Evolutionary conservation across 495 filamentous ascomycete genomes (phyloP), one percentile per base, ranked within the genome.

Genomic region (Chaetomium tenue): DNA sequence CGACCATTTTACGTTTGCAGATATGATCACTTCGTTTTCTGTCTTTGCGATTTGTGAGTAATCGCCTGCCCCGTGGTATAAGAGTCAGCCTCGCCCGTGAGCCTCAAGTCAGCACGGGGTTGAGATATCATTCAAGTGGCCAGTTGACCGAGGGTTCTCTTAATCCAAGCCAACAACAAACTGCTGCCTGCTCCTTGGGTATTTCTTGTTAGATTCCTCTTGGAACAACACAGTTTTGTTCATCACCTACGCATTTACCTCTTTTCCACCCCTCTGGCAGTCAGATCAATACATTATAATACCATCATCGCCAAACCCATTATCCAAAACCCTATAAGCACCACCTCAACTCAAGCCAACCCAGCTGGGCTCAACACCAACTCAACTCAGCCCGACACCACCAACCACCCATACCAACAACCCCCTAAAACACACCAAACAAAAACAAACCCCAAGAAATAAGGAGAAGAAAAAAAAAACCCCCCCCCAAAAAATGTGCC

Each of bases 401-500:
- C 46, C 13, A 46, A 23, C 46, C 16, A 6, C 37, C 5, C 33
- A 37, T 6, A 0, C 37, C 37, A 18, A 16, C 55, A 44, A 8
- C 5, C 44, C 44, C 5, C 44, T 20, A 50, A 2, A 30, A 30
- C 28, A 5, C 39, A n/a, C 46, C 4, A 18, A 16, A 20, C 8
- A 1, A 46, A 9, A 44, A 20, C 20, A 1, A 9, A 18, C 23
- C 40, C 16, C 7, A 30, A 5, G 18, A 42, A 28, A 58, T n/a
- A 30, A 1, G 0, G 9, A 7, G 48, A 30, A 33, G 40, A 46
- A 39, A 44, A 2, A 26, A n/a, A 53, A 42, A 30, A 30, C 28
- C 28, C n/a, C n/a, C n/a, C n/a, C n/a, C 30, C 30, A 33, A 58
- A 64, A 68, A 47, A 76, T 76, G 74, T 76, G 74, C 51, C 61